Evolutionary conservation across 495 filamentous ascomycete species (phyloP).

Genomic region (Alectoria sarmentosa): DNA sequence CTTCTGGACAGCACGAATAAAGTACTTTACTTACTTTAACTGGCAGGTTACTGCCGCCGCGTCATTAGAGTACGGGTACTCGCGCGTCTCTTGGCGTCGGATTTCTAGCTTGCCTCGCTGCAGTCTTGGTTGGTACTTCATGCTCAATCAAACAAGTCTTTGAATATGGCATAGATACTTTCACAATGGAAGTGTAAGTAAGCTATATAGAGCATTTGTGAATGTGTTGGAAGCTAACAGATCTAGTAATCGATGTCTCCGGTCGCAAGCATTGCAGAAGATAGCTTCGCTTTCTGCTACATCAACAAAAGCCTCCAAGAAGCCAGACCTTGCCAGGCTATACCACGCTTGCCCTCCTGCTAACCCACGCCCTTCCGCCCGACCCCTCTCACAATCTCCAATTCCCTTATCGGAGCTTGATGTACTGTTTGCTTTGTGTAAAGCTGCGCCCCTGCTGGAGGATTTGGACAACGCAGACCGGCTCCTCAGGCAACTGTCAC

Average conservation of each 20-base stretch:
- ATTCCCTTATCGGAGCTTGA: conserved; percentile 68
- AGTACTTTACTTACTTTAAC: too few relatives aligned
- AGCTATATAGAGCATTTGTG: neutral
- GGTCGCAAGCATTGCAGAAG: conserved; percentile 58
- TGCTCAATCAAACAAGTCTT: neutral
- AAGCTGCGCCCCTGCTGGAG: conserved; percentile 66
- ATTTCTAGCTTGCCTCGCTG: neutral
- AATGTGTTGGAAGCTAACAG: neutral
- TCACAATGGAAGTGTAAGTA: conserved; percentile 18
- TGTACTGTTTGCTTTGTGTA: conserved; percentile 80
- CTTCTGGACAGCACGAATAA: too few relatives aligned
- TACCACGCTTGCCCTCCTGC: conserved; percentile 45
- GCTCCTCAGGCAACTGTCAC: conserved; percentile 64
- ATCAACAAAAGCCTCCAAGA: conserved; percentile 44
- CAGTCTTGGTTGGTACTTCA: neutral
- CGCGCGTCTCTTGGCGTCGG: neutral
- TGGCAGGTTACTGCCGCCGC: neutral
- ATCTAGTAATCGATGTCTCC: conserved; percentile 11
- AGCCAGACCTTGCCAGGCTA: conserved; percentile 57
- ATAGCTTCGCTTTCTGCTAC: conserved; percentile 58
- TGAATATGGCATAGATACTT: neutral
- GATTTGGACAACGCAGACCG: conserved; percentile 61
- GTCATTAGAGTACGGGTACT: conserved; percentile 1
- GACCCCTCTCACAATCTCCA: conserved; percentile 4
- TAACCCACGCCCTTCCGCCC: conserved; percentile 30